These are phyloP conservation scores for Pelagophyceae sp. DNA, from an alignment of 352 stramenopile species.

Conservation along the genomic window DNA sequence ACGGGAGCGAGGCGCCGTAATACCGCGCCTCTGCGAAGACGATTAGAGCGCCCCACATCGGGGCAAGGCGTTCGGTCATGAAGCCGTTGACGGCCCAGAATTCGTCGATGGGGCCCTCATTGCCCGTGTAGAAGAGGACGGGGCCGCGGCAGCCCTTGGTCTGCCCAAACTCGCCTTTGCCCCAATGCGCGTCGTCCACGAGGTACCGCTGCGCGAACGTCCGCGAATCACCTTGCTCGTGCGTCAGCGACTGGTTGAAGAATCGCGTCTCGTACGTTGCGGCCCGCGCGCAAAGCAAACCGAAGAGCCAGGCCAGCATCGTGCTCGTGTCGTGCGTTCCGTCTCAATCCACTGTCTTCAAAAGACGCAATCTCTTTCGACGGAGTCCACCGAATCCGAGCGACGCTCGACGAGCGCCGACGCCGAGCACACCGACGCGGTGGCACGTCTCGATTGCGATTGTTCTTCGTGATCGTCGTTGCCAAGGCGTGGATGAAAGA, in stretches of 20 bases:
- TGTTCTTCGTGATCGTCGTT: too few species aligned
- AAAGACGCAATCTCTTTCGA: too few species aligned
- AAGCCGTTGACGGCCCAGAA: slow-evolving; percentile 60
- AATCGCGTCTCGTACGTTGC: slow-evolving; percentile 1
- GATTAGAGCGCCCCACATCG: slow-evolving; percentile 51
- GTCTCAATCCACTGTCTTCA: too few species aligned
- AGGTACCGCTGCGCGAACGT: slow-evolving; percentile 63
- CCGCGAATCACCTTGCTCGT: slow-evolving; percentile 23
- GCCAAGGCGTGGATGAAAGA: too few species aligned
- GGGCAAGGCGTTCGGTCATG: slow-evolving; percentile 56
- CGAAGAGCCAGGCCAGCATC: too few species aligned
- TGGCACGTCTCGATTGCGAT: too few species aligned
- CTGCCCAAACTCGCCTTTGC: slow-evolving; percentile 26
- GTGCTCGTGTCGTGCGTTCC: too few species aligned
- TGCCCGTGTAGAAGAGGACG: slow-evolving; percentile 63
- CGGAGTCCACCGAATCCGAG: too few species aligned
- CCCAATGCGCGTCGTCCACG: slow-evolving; percentile 42
- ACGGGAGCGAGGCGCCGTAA: slow-evolving; percentile 61
- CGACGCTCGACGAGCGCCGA: too few species aligned
- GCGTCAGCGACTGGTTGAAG: background rate
- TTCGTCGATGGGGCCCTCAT: slow-evolving; percentile 57
- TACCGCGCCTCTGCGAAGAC: slow-evolving; percentile 66
- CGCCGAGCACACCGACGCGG: too few species aligned
- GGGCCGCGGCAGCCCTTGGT: slow-evolving; percentile 28
- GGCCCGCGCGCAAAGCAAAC: too few species aligned